phyloP scores from a whole-genome alignment of 768 basidiomycete genomes.

The Xerocomellus amylosporus region DNA sequence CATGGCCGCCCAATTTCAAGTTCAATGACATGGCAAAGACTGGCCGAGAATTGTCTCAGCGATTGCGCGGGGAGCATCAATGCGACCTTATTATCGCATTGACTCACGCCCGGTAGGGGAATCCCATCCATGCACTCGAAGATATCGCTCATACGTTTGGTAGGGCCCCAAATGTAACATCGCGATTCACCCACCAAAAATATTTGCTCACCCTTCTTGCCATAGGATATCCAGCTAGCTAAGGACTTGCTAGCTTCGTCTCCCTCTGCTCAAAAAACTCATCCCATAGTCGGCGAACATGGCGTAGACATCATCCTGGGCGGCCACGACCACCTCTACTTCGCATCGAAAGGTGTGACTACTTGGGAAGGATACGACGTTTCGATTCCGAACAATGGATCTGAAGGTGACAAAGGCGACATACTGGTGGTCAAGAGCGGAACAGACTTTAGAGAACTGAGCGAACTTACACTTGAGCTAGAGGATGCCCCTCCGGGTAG shows the following conservation, averaged over 20 bases:
- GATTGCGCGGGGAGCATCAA: constrained; percentile 63
- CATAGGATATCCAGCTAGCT: constrained; percentile 67
- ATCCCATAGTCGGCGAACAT: constrained; percentile 51
- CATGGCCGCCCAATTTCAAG: constrained; percentile 76
- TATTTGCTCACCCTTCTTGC: constrained; percentile 3
- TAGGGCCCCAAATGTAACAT: constrained; percentile 30
- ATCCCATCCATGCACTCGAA: neutral
- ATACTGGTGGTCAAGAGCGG: constrained; percentile 80
- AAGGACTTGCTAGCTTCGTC: constrained; percentile 60
- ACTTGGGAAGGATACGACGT: constrained; percentile 66
- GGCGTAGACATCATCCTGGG: constrained; percentile 83
- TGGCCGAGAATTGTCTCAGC: constrained; percentile 64
- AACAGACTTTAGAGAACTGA: constrained; percentile 83
- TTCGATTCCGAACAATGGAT: constrained; percentile 52
- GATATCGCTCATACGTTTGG: neutral
- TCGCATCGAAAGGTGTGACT: constrained; percentile 59
- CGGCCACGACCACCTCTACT: constrained; percentile 87
- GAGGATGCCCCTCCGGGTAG: constrained; percentile 56
- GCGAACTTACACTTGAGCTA: constrained; percentile 68
- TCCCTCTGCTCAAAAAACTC: constrained; percentile 45
- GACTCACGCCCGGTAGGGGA: constrained; percentile 69
- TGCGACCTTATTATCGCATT: constrained; percentile 84
- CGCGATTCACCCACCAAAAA: neutral
- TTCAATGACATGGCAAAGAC: constrained; percentile 73
- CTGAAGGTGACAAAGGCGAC: constrained; percentile 67